Conservation (phyloP, 1,284 basidiomycete species). For the Coniferiporia weirii region DNA sequence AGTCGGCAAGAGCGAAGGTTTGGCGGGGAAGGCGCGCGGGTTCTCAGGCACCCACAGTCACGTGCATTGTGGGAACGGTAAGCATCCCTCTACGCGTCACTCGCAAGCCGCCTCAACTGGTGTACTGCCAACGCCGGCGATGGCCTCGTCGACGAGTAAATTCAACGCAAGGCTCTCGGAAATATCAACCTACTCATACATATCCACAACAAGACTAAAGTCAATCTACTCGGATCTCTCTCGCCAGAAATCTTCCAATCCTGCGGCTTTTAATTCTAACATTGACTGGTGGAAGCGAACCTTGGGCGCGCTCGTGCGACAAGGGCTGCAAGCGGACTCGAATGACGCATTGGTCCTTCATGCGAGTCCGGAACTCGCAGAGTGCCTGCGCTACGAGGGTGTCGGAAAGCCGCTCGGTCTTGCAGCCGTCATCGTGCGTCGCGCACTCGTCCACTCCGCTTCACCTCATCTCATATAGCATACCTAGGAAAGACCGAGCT, state of each 20-base stretch:
- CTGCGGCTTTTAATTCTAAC: conserved; percentile 75
- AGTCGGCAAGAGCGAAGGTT: too few species aligned
- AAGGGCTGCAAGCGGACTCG: conserved; percentile 48
- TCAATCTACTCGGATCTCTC: conserved; percentile 88
- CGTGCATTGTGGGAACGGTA: not conserved
- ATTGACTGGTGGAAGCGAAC: conserved; percentile 84
- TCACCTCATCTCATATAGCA: conserved; percentile 21
- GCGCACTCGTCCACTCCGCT: not conserved
- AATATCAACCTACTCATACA: conserved; percentile 46
- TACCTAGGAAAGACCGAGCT: conserved; percentile 62
- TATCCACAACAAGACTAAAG: conserved; percentile 61
- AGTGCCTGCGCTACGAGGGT: conserved; percentile 57
- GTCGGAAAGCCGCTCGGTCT: conserved; percentile 80
- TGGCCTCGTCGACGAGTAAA: conserved; percentile 4
- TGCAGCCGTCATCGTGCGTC: conserved; percentile 75
- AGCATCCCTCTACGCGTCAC: not conserved
- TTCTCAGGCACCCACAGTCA: not conserved
- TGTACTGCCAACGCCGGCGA: not conserved
- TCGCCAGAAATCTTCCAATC: conserved; percentile 78
- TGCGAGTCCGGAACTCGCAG: conserved; percentile 55
- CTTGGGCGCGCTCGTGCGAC: conserved; percentile 56
- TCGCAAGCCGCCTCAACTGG: not conserved
- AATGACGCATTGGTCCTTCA: conserved; percentile 59
- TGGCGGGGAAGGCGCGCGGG: too few species aligned
- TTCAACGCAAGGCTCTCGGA: conserved; percentile 23